Base-by-base conservation (phyloP, 108 stramenopile species). In the Stephanodiscus triporus region DNA sequence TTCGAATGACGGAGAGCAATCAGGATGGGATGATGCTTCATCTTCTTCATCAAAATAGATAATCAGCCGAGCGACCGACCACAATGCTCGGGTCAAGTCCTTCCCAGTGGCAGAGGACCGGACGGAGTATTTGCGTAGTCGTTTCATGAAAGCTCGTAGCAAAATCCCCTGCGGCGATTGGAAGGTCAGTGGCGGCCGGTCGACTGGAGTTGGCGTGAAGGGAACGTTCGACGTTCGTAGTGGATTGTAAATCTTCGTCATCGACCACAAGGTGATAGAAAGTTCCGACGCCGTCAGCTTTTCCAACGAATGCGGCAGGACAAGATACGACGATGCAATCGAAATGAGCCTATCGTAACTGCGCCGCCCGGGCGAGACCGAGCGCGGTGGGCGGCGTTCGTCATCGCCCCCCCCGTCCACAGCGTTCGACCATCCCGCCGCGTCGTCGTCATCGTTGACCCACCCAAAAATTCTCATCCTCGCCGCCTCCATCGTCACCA, bases 51-150 rank as follows among this genome's bases (percentile, higher is more conserved):
- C 73, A 26, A 55, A 43, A 19, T 67, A 38, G 37, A 36, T 27
- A 10, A 73, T 19, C 24, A 78, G 50, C 16, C 63, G 73, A 9
- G 66, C 72, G 2, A 51, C 72, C 16, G 77, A 67, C 66, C 77
- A 68, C 34, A 78, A 60, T 17, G 77, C 77, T 43, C 40, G 32
- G 14, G 54, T 48, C 38, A 78, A 34, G 2, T 68, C 77, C 34
- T 45, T 73, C 27, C 66, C 77, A 23, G 37, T 37, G 9, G 66
- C 66, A 9, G 45, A 9, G 5, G 72, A 74, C 45, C 66, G 65
- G n/a, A 78, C 38, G 23, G 76, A 47, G 22, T 50, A 36, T 61
- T 74, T 78, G 11, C 77, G 72, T n/a, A 78, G 47, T 37, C 77
- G 55, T 68, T 61, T 73, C 77, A 78, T 74, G 30, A 57, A 68